Evolutionary conservation across 2,329 filamentous ascomycete species (phyloP).

Genomic region (Ophiognomonia clavigignenti-juglandacearum): DNA sequence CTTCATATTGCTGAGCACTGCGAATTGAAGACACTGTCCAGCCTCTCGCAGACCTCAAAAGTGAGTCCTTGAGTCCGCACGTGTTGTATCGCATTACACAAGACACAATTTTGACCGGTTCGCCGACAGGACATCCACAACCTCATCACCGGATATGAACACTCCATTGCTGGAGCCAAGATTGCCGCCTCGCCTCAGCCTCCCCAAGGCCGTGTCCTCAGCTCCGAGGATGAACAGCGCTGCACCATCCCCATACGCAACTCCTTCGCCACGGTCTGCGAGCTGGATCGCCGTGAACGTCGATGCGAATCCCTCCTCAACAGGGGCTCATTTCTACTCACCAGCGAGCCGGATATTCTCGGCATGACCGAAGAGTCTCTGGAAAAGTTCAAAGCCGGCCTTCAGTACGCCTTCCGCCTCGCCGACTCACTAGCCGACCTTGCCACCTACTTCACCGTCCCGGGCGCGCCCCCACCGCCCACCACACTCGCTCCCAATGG

Average conservation of each 20-base stretch:
- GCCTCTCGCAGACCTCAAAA: slow-evolving; percentile 5
- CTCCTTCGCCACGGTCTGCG: slow-evolving; percentile 8
- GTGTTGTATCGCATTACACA: background rate
- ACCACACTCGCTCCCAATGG: background rate
- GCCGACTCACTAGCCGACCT: slow-evolving; percentile 9
- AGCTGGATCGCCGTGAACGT: slow-evolving; percentile 10
- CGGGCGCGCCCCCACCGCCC: background rate
- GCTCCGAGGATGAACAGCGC: slow-evolving; percentile 7
- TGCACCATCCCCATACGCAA: background rate
- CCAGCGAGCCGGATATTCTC: background rate
- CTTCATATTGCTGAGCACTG: slow-evolving; percentile 13
- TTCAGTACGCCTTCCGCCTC: slow-evolving; percentile 5
- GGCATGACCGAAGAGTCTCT: slow-evolving; percentile 1
- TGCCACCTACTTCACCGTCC: background rate
- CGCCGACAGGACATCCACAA: background rate
- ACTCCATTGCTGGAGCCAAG: slow-evolving; percentile 8
- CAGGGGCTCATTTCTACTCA: slow-evolving; percentile 10
- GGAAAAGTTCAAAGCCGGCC: slow-evolving; percentile 9
- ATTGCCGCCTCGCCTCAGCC: background rate
- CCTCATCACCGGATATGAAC: slow-evolving; percentile 1
- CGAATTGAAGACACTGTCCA: slow-evolving; percentile 8
- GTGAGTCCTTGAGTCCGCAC: slow-evolving; percentile 1
- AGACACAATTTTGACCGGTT: background rate
- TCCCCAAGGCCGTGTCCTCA: slow-evolving; percentile 4
- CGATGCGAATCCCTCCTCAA: slow-evolving; percentile 12